Percentiles rank a stretch among this genome's conserved stretches.
Conservation (phyloP, 2,329 filamentous ascomycete species). For the Colletotrichum coccodes region DNA sequence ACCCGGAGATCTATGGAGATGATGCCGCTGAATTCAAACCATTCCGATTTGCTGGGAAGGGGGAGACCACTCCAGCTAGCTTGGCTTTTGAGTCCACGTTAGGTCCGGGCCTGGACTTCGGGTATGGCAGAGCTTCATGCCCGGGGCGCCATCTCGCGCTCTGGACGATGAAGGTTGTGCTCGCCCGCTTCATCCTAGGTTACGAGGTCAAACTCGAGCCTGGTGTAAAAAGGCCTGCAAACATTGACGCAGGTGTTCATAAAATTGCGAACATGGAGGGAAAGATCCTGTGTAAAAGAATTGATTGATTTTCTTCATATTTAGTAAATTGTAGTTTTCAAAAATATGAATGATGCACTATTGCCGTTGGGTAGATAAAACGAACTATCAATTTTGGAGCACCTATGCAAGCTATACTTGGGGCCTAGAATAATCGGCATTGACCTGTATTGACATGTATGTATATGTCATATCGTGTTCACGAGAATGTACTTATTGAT, state of each 20-base stretch:
- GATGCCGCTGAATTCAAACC: conserved; percentile 4
- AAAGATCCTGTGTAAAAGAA: background rate
- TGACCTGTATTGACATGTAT: too few species aligned
- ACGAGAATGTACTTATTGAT: too few species aligned
- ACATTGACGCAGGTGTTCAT: conserved; percentile 5
- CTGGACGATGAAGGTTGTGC: conserved; percentile 13
- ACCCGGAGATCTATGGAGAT: background rate
- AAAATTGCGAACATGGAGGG: background rate
- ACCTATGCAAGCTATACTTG: too few species aligned
- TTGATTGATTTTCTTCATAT: too few species aligned
- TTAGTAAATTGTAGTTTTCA: too few species aligned
- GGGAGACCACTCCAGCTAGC: background rate
- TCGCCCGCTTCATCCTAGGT: background rate
- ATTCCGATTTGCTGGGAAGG: background rate
- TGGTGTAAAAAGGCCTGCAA: background rate
- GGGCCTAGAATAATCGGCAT: too few species aligned
- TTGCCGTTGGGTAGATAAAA: too few species aligned
- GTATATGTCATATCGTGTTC: too few species aligned
- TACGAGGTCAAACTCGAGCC: conserved; percentile 1
- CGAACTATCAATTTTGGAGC: too few species aligned
- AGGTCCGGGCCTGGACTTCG: conserved; percentile 7
- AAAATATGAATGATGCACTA: background rate
- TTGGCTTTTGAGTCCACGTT: background rate
- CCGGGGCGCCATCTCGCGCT: conserved; percentile 3
- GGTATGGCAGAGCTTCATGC: conserved; percentile 7